Percentiles rank a stretch among this genome's conserved stretches.
Evolutionary conservation across 495 filamentous ascomycete species (phyloP).

Genomic region (Hypoxylon crocopeplum): DNA sequence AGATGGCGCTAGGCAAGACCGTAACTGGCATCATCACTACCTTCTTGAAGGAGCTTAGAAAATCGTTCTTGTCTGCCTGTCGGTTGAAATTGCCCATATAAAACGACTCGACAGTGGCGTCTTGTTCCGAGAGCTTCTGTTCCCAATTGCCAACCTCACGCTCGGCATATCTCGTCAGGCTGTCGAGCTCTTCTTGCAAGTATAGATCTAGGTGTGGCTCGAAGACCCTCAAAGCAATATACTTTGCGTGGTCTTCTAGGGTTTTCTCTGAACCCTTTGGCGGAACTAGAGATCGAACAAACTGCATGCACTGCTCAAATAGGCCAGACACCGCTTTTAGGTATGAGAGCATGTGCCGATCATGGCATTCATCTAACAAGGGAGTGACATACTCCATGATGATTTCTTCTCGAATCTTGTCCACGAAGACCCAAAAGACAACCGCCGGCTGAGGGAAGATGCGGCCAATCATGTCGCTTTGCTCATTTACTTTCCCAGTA

Average conservation of each 20-base stretch:
- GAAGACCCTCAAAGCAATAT: slow-evolving; percentile 73
- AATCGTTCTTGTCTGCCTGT: slow-evolving; percentile 95
- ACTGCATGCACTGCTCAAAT: slow-evolving; percentile 81
- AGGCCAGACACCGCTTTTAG: slow-evolving; percentile 85
- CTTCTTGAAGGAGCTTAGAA: slow-evolving; percentile 95
- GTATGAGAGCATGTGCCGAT: slow-evolving; percentile 75
- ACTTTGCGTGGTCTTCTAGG: slow-evolving; percentile 55
- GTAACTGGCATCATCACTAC: slow-evolving; percentile 99
- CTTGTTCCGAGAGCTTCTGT: slow-evolving; percentile 86
- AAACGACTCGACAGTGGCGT: slow-evolving; percentile 88
- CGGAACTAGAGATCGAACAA: slow-evolving; percentile 70
- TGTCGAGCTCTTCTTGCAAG: slow-evolving; percentile 88
- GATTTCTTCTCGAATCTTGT: slow-evolving; percentile 83
- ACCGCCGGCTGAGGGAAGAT: slow-evolving; percentile 81
- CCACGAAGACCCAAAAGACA: slow-evolving; percentile 77
- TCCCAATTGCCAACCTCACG: slow-evolving; percentile 85
- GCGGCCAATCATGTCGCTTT: slow-evolving; percentile 79
- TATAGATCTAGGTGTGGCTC: slow-evolving; percentile 95
- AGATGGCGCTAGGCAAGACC: slow-evolving; percentile 71
- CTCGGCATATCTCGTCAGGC: slow-evolving; percentile 78
- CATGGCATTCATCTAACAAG: slow-evolving; percentile 89
- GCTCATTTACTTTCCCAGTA: slow-evolving; percentile 77
- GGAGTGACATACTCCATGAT: slow-evolving; percentile 85
- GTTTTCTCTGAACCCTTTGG: slow-evolving; percentile 46
- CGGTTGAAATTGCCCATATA: slow-evolving; percentile 94